Evolutionary conservation across 257 asterid species (phyloP), one percentile per base, ranked within the genome.

Genomic region (Anisodus tanguticus): DNA sequence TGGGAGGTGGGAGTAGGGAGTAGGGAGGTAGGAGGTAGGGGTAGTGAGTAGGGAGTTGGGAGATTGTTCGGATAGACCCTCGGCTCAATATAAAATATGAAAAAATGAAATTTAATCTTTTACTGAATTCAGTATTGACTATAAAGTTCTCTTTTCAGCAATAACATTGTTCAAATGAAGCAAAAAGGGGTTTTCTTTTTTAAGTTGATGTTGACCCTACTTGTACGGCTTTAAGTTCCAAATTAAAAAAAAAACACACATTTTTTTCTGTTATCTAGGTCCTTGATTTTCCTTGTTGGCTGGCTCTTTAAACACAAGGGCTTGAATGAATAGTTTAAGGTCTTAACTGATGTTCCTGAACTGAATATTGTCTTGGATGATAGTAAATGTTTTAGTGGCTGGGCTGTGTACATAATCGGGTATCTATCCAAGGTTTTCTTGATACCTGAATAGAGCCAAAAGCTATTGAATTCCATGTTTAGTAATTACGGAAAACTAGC

Each of bases 141-240:
- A 51, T 76, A 53, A 74, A 49, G 22, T 74, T 72, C 31, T 12
- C 62, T 49, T 49, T 49, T 49, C 62, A 11, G 7, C 57, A 19
- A 47, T 74, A 47, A 19, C 43, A 22, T 26, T 7, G 63, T 76
- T 54, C 63, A 76, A 12, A 51, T 76, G 22, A 51, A 26, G 49
- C 49, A 53, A 51, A 76, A 76, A 53, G 13, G 81, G 62, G 3
- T 76, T 49, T 76, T 76, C 22, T 51, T 22, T 64, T 63, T 8
- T 64, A 64, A 64, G 45, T 10, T 64, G 10, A 11, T 51, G 47
- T 76, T 76, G 63, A 26, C 81, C 81, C 81, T 76, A 76, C 81
- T 51, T 26, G 81, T 76, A 6, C 47, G 26, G 8, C 81, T 76
- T 53, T 74, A 74, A 74, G 43, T 12, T 49, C 62, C 80, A 74